Evolutionary conservation across 1,139 yeast genomes (phyloP).

Genomic region (Saccharomyces hybrid): DNA sequence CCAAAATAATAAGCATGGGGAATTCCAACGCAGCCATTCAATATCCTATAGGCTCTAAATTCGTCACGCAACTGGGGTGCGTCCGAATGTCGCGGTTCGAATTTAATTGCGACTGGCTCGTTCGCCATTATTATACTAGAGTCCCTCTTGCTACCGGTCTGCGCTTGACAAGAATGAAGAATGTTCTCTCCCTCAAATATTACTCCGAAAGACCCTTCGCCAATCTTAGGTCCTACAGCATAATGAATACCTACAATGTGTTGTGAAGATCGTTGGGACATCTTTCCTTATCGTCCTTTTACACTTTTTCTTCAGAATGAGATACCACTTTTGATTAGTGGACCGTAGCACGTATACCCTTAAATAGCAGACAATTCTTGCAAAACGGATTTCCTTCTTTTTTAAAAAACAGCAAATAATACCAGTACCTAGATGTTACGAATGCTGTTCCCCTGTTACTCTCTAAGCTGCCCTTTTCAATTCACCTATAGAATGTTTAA

Average conservation of each 20-base stretch:
- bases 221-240: slow-evolving; percentile 92
- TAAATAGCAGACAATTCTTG: not conserved
- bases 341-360: not conserved
- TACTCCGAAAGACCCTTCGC: slow-evolving; percentile 97
- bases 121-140: slow-evolving; percentile 1
- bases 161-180: slow-evolving; percentile 38
- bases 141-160: slow-evolving; percentile 3
- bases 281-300: not conserved
- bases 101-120: slow-evolving; percentile 57
- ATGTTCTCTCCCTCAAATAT: slow-evolving; percentile 91
- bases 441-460: not conserved
- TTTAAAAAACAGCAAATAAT: not conserved
- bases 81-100: slow-evolving; percentile 90
- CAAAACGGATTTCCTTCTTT: not conserved
- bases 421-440: not conserved
- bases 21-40: slow-evolving; percentile 76
- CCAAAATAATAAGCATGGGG: slow-evolving; percentile 96
- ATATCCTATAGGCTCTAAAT: slow-evolving; percentile 81
- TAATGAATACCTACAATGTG: slow-evolving; percentile 69
- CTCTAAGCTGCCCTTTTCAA: not conserved
- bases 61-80: slow-evolving; percentile 97
- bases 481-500: not conserved
- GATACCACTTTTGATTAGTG: slow-evolving; percentile 1
- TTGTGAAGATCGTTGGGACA: slow-evolving; percentile 6
- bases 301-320: slow-evolving; percentile 3